These are phyloP conservation scores for Jaltomata sinuosa DNA, from an alignment of 257 asterid species.

Conservation along the genomic window DNA sequence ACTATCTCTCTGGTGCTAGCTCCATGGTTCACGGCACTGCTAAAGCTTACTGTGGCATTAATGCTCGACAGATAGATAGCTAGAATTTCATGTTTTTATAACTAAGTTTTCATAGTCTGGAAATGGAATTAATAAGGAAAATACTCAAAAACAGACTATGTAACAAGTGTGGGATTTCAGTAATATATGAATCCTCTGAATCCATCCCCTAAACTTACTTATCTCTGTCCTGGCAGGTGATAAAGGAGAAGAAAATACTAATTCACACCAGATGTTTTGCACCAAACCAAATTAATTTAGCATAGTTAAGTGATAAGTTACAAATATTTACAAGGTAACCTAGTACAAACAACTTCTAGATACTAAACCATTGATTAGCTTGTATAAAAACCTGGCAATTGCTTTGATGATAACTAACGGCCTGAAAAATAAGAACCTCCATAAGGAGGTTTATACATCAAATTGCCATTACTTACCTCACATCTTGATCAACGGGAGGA, in stretches of 20 bases:
- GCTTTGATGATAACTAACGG: not conserved
- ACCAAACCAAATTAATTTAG: not conserved
- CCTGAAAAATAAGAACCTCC: not conserved
- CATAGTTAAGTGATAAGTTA: not conserved
- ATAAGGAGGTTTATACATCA: not conserved
- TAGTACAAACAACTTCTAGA: not conserved
- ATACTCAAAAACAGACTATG: not conserved
- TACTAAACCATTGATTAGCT: not conserved
- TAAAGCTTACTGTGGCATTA: slow-evolving; percentile 6
- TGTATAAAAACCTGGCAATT: not conserved
- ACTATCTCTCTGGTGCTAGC: not conserved
- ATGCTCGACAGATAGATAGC: not conserved
- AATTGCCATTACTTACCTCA: not conserved
- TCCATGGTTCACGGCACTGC: slow-evolving; percentile 1
- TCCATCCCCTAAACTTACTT: not conserved
- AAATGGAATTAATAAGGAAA: not conserved
- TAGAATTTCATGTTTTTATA: not conserved
- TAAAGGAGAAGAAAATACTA: not conserved
- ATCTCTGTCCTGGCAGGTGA: not conserved
- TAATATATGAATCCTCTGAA: not conserved
- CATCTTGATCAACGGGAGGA: not conserved
- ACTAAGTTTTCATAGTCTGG: not conserved
- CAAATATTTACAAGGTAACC: not conserved
- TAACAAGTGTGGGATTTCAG: not conserved
- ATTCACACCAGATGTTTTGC: not conserved